Percentiles rank a stretch among this genome's conserved stretches.
These are phyloP conservation scores for Fimicolochytrium jonesii DNA, from an alignment of 192 early-diverging fungal species.

Conservation along the genomic window DNA sequence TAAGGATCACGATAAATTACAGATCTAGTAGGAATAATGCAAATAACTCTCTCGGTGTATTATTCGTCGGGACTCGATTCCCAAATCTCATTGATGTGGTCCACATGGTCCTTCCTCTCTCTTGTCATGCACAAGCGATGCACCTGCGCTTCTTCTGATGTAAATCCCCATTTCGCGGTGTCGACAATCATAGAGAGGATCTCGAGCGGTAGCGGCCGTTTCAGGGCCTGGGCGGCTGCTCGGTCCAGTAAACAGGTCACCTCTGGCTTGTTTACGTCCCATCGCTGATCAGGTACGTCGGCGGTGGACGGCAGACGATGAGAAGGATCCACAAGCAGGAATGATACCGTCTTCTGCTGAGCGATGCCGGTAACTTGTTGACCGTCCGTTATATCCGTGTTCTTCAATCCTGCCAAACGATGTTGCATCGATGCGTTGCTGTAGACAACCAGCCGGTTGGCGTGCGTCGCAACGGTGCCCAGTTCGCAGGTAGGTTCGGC, in stretches of 20 bases:
- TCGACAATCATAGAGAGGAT: background rate
- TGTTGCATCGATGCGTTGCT: conserved; percentile 1
- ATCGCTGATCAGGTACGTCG: background rate
- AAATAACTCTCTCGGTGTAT: too few relatives aligned
- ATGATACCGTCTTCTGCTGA: background rate
- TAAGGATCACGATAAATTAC: too few relatives aligned
- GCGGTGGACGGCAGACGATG: background rate
- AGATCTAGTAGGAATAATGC: too few relatives aligned
- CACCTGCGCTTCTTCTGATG: background rate
- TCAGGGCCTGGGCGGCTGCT: background rate
- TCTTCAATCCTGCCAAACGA: conserved; percentile 2
- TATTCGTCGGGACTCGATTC: background rate
- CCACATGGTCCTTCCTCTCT: conserved; percentile 1
- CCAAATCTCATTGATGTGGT: background rate
- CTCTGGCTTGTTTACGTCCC: background rate
- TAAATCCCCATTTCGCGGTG: background rate
- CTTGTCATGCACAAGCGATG: conserved; percentile 5
- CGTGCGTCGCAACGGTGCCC: background rate
- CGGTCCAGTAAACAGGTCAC: background rate
- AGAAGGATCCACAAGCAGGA: background rate
- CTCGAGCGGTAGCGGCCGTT: background rate
- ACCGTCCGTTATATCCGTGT: too few relatives aligned
- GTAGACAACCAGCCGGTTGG: background rate
- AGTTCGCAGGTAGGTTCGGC: background rate
- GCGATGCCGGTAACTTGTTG: too few relatives aligned